Base-by-base conservation (phyloP, 2,329 filamentous ascomycete species). In the Pseudocercospora eumusae region DNA sequence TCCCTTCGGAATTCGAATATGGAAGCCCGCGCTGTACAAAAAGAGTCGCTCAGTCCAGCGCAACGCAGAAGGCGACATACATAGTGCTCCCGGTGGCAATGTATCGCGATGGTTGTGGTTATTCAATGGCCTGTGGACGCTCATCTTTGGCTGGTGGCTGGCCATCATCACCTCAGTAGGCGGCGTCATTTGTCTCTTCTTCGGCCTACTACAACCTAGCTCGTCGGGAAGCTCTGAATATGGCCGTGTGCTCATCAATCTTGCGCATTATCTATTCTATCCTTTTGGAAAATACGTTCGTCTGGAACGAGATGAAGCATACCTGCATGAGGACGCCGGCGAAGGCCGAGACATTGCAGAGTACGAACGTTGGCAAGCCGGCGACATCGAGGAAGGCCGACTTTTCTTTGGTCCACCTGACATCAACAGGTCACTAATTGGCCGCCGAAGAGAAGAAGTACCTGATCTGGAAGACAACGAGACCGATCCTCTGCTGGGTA, bases 321-420 rank as follows among this genome's bases (percentile, higher is more conserved):
- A 99, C 74, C 82, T 92, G 53, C 90, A 97, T 64, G 95, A 99
- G 78, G 95, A 99, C 71, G 87, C 95, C 72, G 93, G 93, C 44
- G 95, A 99, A 77, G 95, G 95, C 20, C 87, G 95, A 73, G 98
- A 93, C 79, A 97, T 99, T 73, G 96, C 91, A 71, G 95, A 99
- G 79, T 99, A 99, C 74, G 95, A 99, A 76, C 92, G 96, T 78
- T 99, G 95, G 95, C 95, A 99, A 79, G 97, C 88, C 73, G 95
- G 95, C 56, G 95, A 99, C 73, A 84, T 99, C 33, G 95, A 99
- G 76, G 92, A 98, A 75, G 95, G 95, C 2, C 86, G 93, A 33
- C 84, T 99, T 2, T 98, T 99, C 80, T 99, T 99, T 75, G 96
- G 95, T 0, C 95, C 95, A 2, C 86, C 79, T 27, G 79, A 85